phyloP scores from a whole-genome alignment of 768 basidiomycete genomes.

The Pulveroboletus sp. region DNA sequence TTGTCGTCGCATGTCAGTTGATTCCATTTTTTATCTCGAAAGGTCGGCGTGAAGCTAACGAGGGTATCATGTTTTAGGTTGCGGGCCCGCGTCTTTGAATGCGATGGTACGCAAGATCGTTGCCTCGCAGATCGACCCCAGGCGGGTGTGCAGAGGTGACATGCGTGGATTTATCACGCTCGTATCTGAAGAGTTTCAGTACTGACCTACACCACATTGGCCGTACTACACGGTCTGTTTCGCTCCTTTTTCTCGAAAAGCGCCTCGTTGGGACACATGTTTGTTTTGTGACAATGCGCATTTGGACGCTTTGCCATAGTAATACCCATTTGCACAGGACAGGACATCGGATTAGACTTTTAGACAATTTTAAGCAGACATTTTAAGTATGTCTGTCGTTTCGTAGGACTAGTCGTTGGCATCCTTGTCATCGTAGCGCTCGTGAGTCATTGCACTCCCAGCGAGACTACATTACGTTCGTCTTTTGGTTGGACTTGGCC shows the following conservation, averaged over 20 bases:
- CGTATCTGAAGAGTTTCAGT: constrained; percentile 65
- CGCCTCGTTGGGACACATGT: background rate
- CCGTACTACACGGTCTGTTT: too few species aligned
- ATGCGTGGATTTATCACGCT: constrained; percentile 55
- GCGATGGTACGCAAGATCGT: constrained; percentile 63
- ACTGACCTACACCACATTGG: constrained; percentile 30
- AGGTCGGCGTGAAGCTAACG: background rate
- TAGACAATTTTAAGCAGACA: background rate
- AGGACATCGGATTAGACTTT: background rate
- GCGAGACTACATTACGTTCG: too few species aligned
- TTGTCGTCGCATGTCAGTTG: constrained; percentile 67
- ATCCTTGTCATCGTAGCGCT: too few species aligned
- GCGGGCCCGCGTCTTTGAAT: constrained; percentile 69
- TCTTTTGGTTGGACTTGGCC: too few species aligned
- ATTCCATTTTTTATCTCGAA: background rate
- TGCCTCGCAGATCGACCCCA: constrained; percentile 54
- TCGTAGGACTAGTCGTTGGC: too few species aligned
- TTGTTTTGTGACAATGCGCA: background rate
- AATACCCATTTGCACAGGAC: background rate
- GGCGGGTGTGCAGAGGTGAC: constrained; percentile 49
- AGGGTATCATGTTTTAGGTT: constrained; percentile 40
- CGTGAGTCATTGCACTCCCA: too few species aligned
- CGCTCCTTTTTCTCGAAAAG: background rate
- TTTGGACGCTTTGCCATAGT: background rate
- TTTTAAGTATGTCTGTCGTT: too few species aligned